Evolutionary conservation across 1,284 basidiomycete species (phyloP).

Genomic region (Apiotrichum veenhuisii): DNA sequence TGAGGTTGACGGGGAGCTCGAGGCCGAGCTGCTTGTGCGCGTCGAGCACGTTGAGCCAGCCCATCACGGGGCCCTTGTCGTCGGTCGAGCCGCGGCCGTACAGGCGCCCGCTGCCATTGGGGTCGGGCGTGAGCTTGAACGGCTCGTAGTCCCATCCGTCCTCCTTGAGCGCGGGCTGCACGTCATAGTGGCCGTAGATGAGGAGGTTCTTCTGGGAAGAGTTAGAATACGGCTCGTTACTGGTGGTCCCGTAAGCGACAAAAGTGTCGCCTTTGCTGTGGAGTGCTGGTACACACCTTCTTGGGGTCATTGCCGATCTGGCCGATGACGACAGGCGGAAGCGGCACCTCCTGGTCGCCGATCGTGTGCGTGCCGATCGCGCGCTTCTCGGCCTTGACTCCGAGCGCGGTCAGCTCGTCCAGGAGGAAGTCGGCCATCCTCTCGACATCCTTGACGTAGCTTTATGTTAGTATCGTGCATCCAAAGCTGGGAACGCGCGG

Average conservation of each 20-base stretch:
- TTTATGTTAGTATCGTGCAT: slow-evolving; percentile 48
- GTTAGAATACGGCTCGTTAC: background rate
- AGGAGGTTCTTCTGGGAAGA: slow-evolving; percentile 70
- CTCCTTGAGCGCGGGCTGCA: slow-evolving; percentile 57
- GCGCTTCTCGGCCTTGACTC: slow-evolving; percentile 67
- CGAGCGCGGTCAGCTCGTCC: slow-evolving; percentile 65
- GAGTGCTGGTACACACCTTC: slow-evolving; percentile 56
- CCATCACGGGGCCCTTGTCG: slow-evolving; percentile 88
- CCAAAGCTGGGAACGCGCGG: no score
- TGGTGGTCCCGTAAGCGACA: no score
- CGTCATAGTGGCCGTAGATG: slow-evolving; percentile 78
- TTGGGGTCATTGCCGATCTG: slow-evolving; percentile 73
- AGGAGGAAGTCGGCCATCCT: slow-evolving; percentile 79
- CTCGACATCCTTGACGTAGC: slow-evolving; percentile 69
- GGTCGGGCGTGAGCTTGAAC: slow-evolving; percentile 70
- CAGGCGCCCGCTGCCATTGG: slow-evolving; percentile 52
- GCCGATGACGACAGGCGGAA: slow-evolving; percentile 87
- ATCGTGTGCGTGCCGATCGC: slow-evolving; percentile 78
- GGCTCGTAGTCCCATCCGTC: slow-evolving; percentile 93
- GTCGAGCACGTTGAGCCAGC: slow-evolving; percentile 92
- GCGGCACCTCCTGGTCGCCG: slow-evolving; percentile 66
- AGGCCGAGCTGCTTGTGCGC: slow-evolving; percentile 71
- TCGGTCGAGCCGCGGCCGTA: slow-evolving; percentile 88
- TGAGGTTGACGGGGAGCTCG: slow-evolving; percentile 87
- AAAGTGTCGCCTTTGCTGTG: no score